These are phyloP conservation scores for Penicillium griseofulvum DNA, from an alignment of 2,329 filamentous ascomycete species.

Conservation along the genomic window DNA sequence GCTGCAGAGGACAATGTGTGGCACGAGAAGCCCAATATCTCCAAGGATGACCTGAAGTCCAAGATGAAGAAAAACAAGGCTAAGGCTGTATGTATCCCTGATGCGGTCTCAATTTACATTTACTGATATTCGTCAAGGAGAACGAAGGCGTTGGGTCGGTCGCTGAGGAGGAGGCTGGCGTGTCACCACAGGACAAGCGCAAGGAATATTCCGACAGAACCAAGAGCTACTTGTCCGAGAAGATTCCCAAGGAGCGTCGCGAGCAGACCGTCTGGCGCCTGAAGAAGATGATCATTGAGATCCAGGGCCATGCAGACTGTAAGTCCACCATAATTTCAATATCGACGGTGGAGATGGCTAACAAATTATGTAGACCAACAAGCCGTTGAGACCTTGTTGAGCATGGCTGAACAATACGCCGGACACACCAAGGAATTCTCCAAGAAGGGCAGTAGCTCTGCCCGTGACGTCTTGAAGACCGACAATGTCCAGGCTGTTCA, in stretches of 20 bases:
- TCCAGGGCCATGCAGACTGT: slow-evolving; percentile 92
- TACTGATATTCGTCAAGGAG: slow-evolving; percentile 35
- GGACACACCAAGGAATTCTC: slow-evolving; percentile 67
- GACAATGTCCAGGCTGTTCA: slow-evolving; percentile 69
- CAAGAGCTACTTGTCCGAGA: slow-evolving; percentile 75
- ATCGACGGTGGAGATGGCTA: neutral
- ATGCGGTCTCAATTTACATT: neutral
- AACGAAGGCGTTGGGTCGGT: slow-evolving; percentile 16
- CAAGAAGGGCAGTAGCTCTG: slow-evolving; percentile 62
- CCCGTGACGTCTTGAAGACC: slow-evolving; percentile 68
- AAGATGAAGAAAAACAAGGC: slow-evolving; percentile 58
- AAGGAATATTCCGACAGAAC: slow-evolving; percentile 47
- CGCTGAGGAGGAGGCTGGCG: slow-evolving; percentile 52
- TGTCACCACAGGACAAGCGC: slow-evolving; percentile 48
- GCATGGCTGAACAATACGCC: slow-evolving; percentile 80
- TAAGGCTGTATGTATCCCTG: slow-evolving; percentile 48
- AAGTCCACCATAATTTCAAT: slow-evolving; percentile 30
- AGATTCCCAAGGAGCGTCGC: slow-evolving; percentile 88
- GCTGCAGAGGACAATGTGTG: slow-evolving; percentile 88
- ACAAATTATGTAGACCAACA: slow-evolving; percentile 59
- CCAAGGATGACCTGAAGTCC: slow-evolving; percentile 65
- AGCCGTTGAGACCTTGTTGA: slow-evolving; percentile 83
- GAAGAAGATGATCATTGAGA: slow-evolving; percentile 97
- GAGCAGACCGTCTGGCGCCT: slow-evolving; percentile 89
- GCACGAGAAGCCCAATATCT: slow-evolving; percentile 81